Evolutionary conservation across 208 protist genomes (phyloP).

Genomic region (Phytomonas sp.): DNA sequence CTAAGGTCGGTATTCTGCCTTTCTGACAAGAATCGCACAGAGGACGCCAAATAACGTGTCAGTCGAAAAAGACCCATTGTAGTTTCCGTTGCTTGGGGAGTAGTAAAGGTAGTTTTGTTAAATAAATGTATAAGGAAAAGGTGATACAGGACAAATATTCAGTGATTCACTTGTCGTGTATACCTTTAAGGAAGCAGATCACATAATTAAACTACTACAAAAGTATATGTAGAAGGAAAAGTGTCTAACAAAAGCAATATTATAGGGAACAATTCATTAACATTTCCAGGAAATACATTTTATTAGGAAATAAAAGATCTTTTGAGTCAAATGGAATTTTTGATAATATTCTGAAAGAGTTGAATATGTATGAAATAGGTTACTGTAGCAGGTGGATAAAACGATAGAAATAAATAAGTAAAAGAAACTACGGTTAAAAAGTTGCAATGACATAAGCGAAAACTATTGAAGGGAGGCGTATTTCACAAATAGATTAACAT

Average conservation of each 20-base stretch:
- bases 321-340: background rate
- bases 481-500: background rate
- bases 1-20: background rate
- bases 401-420: slow-evolving; percentile 2
- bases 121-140: slow-evolving; percentile 4
- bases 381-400: background rate
- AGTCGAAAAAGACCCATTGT: background rate
- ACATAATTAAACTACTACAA: background rate
- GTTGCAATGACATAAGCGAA: background rate
- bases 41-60: background rate
- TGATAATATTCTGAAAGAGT: background rate
- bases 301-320: background rate
- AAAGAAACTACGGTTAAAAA: background rate
- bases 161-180: background rate
- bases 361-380: background rate
- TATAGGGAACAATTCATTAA: background rate
- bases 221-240: background rate
- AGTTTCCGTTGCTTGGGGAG: background rate
- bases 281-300: background rate
- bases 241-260: background rate
- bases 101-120: background rate
- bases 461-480: background rate
- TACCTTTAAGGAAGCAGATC: slow-evolving; percentile 1
- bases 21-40: background rate
- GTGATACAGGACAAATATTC: slow-evolving; percentile 4